A percentile compares a stretch with the other conserved stretches of the same genome.
Evolutionary conservation across 192 early-diverging fungal species (phyloP).

Genomic region (Podila epicladia): DNA sequence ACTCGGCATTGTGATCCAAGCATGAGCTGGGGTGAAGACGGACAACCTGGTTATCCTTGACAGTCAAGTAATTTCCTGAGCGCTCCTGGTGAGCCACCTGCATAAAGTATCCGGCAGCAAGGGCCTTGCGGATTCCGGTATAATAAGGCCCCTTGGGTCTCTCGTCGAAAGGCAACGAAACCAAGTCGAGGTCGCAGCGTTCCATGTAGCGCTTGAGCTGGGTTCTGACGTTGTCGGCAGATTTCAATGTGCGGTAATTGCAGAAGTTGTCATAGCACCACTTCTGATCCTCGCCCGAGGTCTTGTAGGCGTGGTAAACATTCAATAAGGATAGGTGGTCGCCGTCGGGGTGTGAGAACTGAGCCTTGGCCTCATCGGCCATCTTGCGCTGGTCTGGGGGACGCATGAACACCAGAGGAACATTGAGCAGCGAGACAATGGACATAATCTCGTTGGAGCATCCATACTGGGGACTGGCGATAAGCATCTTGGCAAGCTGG

Average conservation of each 20-base stretch:
- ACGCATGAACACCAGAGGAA: slow-evolving; percentile 92
- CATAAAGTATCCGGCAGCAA: slow-evolving; percentile 98
- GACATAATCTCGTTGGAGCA: slow-evolving; percentile 96
- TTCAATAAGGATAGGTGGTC: slow-evolving; percentile 98
- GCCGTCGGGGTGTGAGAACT: slow-evolving; percentile 95
- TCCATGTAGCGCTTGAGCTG: slow-evolving; percentile 90
- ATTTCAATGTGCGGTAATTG: slow-evolving; percentile 88
- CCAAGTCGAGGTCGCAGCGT: slow-evolving; percentile 71
- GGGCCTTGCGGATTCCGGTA: slow-evolving; percentile 87
- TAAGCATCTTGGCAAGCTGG: slow-evolving; percentile 93
- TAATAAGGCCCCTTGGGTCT: slow-evolving; percentile 76
- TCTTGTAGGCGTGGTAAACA: slow-evolving; percentile 93
- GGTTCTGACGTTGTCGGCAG: slow-evolving; percentile 90
- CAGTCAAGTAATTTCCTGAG: slow-evolving; percentile 89
- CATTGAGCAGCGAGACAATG: slow-evolving; percentile 92
- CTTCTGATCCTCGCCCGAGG: slow-evolving; percentile 70
- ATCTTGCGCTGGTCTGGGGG: slow-evolving; percentile 88
- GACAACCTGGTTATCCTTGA: slow-evolving; percentile 98
- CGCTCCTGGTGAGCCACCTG: slow-evolving; percentile 95
- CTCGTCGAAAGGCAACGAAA: slow-evolving; percentile 78
- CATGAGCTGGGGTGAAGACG: slow-evolving; percentile 92
- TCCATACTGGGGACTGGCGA: slow-evolving; percentile 81
- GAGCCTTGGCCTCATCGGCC: slow-evolving; percentile 90
- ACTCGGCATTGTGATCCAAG: slow-evolving; percentile 93
- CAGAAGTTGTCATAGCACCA: slow-evolving; percentile 97